Base-by-base conservation (phyloP, 345 rosid species). In the Raphanus raphanistrum region DNA sequence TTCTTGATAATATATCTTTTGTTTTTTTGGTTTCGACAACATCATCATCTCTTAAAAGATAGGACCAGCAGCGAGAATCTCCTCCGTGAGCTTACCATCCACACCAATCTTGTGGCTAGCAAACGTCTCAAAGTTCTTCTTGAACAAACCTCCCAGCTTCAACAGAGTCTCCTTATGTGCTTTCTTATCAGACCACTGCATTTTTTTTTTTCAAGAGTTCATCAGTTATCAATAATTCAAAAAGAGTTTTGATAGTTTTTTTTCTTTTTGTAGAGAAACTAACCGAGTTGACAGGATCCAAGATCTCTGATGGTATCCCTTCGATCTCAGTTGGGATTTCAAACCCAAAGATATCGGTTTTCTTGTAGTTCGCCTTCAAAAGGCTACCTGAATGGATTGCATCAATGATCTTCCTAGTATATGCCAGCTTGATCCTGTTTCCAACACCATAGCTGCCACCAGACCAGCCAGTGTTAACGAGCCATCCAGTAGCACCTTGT, bases 401-500 rank as follows among this genome's bases (percentile, higher is more conserved):
- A 68, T 92, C 95, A 1, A 94, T 89, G 90, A 94, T 94, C 81
- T 89, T 90, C 38, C 98, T 81, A 3, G 98, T 92, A 76, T 92
- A 92, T 12, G 87, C 77, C 79, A 94, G 76, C 87, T 94, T 94
- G 76, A 94, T 89, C 16, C 98, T 96, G 79, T 69, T 88, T 25
- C 98, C 97, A 6, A 82, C 84, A 6, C 98, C 98, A 68, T 90
- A 92, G 68, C 98, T 92, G 81, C 99, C 99, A 68, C 94, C 97
- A 0, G 97, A 92, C 99, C 99, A 95, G 68, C 98, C 97, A 8
- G 98, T 95, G 87, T 95, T 95, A 66, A 95, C 93, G 1, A 95
- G 98, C 98, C 99, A 95, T 10, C 91, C 97, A 1, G 98, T 91
- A 16, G 98, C 93, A 16, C 99, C 99, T 72, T 92, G 96, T 74